Percentiles rank a stretch among this genome's conserved stretches.
Evolutionary conservation across 225 moss, liverwort and hornwort species (phyloP).

Genomic region (Straminergon stramineum): DNA sequence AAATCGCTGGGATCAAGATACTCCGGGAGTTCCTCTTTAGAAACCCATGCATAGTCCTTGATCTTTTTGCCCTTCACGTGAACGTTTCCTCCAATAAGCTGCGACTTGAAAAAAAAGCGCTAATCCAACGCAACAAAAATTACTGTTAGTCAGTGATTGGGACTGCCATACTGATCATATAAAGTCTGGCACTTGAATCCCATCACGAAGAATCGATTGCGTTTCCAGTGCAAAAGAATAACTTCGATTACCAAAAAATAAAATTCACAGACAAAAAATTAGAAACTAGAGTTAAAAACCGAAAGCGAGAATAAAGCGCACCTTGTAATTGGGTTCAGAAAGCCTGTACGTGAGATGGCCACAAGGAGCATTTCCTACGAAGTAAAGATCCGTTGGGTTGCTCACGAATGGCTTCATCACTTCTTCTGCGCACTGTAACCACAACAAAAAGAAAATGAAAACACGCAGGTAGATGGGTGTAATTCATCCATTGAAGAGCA

Average conservation of each 20-base stretch:
- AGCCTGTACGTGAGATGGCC: slow-evolving; percentile 57
- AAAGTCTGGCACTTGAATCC: background rate
- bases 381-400: slow-evolving; percentile 53
- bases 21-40: slow-evolving; percentile 66
- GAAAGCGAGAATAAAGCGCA: background rate
- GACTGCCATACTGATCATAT: background rate
- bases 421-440: slow-evolving; percentile 68
- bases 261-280: background rate
- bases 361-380: slow-evolving; percentile 86
- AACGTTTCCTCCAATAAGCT: slow-evolving; percentile 56
- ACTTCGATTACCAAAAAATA: background rate
- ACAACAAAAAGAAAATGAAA: background rate
- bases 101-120: slow-evolving; percentile 87
- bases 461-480: background rate
- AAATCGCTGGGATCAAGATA: slow-evolving; percentile 64
- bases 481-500: background rate
- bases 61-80: slow-evolving; percentile 38
- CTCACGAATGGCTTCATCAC: slow-evolving; percentile 50
- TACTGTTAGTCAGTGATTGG: background rate
- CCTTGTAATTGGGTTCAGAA: slow-evolving; percentile 53
- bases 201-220: background rate
- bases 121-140: slow-evolving; percentile 12
- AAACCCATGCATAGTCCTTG: slow-evolving; percentile 82
- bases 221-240: background rate
- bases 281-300: background rate